A percentile compares a stretch with the other conserved stretches of the same genome.
phyloP scores from a whole-genome alignment of 495 filamentous ascomycete species.

The Tuber brumale region DNA sequence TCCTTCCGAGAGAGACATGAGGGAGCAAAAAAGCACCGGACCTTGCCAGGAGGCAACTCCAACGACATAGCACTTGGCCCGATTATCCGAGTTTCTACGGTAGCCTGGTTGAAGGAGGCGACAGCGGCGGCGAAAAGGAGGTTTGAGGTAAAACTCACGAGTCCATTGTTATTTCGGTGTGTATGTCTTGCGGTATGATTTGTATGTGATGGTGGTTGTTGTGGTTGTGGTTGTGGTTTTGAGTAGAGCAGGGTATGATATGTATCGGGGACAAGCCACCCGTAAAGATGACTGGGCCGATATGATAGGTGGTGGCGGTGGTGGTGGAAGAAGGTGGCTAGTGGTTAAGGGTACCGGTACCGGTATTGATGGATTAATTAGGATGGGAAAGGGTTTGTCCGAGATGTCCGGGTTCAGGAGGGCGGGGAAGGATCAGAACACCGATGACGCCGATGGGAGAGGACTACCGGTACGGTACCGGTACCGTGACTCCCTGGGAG shows the following conservation, averaged over 20 bases:
- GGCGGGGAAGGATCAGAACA: neutral
- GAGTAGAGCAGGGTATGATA: neutral
- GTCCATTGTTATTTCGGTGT: constrained; percentile 26
- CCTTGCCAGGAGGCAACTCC: neutral
- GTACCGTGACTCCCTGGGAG: neutral
- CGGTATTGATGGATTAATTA: neutral
- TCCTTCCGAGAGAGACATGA: neutral
- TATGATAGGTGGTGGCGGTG: neutral
- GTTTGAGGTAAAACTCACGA: constrained; percentile 28
- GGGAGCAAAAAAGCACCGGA: neutral
- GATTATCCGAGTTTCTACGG: neutral
- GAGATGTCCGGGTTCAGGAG: neutral
- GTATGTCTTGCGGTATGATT: constrained; percentile 8
- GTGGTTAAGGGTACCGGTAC: neutral
- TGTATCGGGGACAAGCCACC: neutral
- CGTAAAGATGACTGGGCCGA: neutral
- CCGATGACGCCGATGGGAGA: neutral
- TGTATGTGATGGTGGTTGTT: constrained; percentile 7
- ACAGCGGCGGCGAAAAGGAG: neutral
- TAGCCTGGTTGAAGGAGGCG: neutral
- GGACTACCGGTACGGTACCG: too few relatives aligned
- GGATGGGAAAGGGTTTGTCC: neutral
- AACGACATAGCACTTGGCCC: neutral
- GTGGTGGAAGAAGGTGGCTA: neutral
- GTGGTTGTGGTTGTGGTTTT: neutral